Conservation (phyloP, 2,329 filamentous ascomycete genomes). For the Epichloe hybrida region DNA sequence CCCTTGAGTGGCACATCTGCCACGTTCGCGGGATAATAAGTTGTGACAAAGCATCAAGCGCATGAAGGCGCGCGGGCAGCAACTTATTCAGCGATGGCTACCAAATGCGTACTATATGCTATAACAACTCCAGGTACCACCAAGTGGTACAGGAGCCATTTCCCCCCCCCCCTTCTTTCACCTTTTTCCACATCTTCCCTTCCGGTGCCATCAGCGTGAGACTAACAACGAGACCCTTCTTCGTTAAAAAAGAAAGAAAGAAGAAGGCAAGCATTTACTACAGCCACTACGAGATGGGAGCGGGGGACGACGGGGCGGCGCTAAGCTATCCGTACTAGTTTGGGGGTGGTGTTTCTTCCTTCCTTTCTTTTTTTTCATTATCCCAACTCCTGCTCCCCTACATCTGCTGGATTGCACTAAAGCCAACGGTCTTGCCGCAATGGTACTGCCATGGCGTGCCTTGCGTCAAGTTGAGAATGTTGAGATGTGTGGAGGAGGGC, state of each 20-base stretch:
- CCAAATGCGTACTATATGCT: too few relatives aligned
- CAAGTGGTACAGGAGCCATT: background rate
- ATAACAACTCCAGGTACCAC: background rate
- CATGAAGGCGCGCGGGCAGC: too few relatives aligned
- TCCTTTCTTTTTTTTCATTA: background rate
- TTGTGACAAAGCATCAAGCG: too few relatives aligned
- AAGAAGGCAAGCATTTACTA: background rate
- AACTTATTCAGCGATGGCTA: too few relatives aligned
- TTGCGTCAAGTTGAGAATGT: background rate
- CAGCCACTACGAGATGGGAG: background rate
- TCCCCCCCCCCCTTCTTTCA: background rate
- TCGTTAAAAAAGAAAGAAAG: background rate
- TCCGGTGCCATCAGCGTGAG: background rate
- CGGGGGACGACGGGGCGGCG: background rate
- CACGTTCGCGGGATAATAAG: background rate
- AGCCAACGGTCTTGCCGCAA: background rate
- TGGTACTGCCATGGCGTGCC: background rate
- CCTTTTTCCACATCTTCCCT: background rate
- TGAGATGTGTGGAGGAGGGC: conserved; percentile 1
- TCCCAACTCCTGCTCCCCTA: background rate
- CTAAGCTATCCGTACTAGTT: background rate
- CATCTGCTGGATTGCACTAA: background rate
- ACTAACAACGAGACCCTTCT: background rate
- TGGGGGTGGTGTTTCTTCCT: background rate
- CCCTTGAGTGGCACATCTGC: background rate